Percentiles rank a stretch among this genome's conserved stretches.
Evolutionary conservation across 2,329 filamentous ascomycete genomes (phyloP).

Genomic region (Chaetomium olivaceum): DNA sequence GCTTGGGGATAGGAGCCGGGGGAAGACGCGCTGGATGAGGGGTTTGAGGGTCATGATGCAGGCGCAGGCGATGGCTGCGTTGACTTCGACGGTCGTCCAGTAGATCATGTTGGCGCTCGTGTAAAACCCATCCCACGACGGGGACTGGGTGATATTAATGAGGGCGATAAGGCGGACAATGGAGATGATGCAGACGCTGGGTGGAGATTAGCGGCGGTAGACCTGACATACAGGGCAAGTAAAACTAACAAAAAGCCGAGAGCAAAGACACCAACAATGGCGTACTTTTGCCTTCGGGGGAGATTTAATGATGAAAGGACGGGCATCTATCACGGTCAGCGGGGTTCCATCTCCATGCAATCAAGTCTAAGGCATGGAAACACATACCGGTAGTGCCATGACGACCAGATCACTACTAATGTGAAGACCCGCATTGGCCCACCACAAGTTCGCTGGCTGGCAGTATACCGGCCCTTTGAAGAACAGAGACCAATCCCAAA

Average conservation of each 20-base stretch:
- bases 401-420: conserved; percentile 32
- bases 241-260: conserved; percentile 33
- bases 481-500: conserved; percentile 35
- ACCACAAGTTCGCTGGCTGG: conserved; percentile 32
- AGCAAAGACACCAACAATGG: conserved; percentile 32
- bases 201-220: neutral
- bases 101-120: conserved; percentile 36
- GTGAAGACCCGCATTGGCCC: conserved; percentile 33
- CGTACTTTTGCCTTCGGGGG: conserved; percentile 31
- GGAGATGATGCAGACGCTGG: conserved; percentile 42
- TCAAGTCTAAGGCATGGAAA: too few species aligned
- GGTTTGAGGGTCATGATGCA: conserved; percentile 44
- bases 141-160: conserved; percentile 24
- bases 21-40: conserved; percentile 39
- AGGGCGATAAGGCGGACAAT: conserved; percentile 38
- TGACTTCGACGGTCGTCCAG: conserved; percentile 42
- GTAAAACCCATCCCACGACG: conserved; percentile 36
- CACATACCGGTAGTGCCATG: conserved; percentile 31
- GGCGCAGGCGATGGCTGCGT: conserved; percentile 41
- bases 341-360: neutral
- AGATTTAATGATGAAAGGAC: conserved; percentile 29
- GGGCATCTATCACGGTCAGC: conserved; percentile 25
- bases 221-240: neutral
- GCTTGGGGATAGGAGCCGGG: conserved; percentile 24
- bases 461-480: conserved; percentile 29